Conservation (phyloP, 768 basidiomycete species). For the Tricholoma furcatifolium region DNA sequence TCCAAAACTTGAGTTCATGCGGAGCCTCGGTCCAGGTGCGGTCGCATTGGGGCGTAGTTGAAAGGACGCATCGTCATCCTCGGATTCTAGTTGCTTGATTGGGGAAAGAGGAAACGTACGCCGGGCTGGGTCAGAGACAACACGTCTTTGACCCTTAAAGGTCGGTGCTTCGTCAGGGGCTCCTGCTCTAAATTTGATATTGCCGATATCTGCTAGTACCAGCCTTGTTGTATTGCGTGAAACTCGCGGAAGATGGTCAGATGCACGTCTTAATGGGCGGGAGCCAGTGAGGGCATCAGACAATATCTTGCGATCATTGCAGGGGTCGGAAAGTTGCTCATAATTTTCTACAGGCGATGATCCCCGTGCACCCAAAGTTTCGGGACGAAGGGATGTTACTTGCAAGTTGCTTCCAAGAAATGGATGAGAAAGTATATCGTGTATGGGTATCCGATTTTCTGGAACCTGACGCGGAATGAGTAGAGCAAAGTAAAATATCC, state of each 20-base stretch:
- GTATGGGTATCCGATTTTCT: conserved; percentile 17
- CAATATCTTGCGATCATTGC: neutral
- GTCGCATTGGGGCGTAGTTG: conserved; percentile 2
- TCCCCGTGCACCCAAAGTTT: neutral
- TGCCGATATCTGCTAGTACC: conserved; percentile 19
- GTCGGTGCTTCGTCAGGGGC: conserved; percentile 18
- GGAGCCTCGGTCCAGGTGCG: neutral
- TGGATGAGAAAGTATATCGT: conserved; percentile 12
- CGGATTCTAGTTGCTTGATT: neutral
- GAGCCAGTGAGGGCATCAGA: neutral
- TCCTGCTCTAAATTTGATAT: conserved; percentile 18
- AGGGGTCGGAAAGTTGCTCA: neutral
- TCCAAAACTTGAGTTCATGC: neutral
- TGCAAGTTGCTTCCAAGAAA: conserved; percentile 10
- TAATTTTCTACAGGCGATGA: neutral
- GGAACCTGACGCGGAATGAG: conserved; percentile 8
- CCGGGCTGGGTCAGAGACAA: conserved; percentile 31
- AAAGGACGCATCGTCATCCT: neutral
- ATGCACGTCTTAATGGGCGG: conserved; percentile 7
- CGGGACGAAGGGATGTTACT: conserved; percentile 6
- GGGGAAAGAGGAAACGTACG: conserved; percentile 3
- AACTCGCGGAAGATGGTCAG: conserved; percentile 6
- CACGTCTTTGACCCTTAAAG: conserved; percentile 20
- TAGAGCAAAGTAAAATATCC: neutral
- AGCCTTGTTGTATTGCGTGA: conserved; percentile 2